These are phyloP conservation scores for Amphirosellinia nigrospora DNA, from an alignment of 495 filamentous ascomycete genomes.

Conservation along the genomic window DNA sequence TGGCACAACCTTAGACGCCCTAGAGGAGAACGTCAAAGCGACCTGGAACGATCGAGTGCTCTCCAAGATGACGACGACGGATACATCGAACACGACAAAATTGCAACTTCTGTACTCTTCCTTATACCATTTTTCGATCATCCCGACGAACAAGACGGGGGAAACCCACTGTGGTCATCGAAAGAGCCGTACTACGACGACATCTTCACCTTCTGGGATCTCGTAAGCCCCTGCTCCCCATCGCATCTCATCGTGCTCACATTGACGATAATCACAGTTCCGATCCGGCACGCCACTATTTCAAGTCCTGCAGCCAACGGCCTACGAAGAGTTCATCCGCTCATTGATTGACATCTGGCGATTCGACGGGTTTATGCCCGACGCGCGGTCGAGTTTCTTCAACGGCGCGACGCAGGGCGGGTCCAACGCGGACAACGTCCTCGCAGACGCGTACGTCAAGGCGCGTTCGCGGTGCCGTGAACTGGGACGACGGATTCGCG, in stretches of 20 bases:
- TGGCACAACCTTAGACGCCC: conserved; percentile 50
- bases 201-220: conserved; percentile 63
- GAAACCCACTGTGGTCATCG: conserved; percentile 72
- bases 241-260: not conserved
- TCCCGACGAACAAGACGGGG: conserved; percentile 76
- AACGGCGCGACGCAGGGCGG: conserved; percentile 76
- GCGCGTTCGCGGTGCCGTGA: conserved; percentile 64
- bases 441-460: conserved; percentile 78
- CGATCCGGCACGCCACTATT: conserved; percentile 67
- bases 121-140: conserved; percentile 71
- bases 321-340: conserved; percentile 70
- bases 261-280: conserved; percentile 52
- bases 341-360: conserved; percentile 75
- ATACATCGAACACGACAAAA: conserved; percentile 57
- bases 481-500: conserved; percentile 72
- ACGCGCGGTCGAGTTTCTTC: conserved; percentile 71
- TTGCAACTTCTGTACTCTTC: conserved; percentile 68
- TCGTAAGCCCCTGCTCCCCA: conserved; percentile 30
- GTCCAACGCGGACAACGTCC: conserved; percentile 74
- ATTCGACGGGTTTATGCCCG: conserved; percentile 69
- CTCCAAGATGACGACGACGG: conserved; percentile 65
- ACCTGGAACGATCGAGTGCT: conserved; percentile 68
- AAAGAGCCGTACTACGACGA: conserved; percentile 70
- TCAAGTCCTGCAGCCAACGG: conserved; percentile 67
- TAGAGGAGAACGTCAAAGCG: conserved; percentile 55